A percentile compares a stretch with the other conserved stretches of the same genome.
phyloP scores from a whole-genome alignment of 108 stramenopile genomes.

The Discostella stelligeroides region DNA sequence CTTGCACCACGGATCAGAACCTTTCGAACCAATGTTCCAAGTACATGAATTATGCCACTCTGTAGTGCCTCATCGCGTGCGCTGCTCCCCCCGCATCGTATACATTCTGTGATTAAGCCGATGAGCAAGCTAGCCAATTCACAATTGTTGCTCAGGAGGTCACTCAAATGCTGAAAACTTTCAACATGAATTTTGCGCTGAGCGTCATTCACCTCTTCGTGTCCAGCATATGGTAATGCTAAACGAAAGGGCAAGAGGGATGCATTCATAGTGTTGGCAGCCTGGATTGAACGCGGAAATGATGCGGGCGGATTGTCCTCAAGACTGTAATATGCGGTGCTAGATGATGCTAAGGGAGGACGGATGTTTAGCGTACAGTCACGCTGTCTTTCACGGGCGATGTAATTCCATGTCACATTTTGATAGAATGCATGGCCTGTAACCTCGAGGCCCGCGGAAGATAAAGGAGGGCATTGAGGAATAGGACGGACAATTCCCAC shows the following conservation, averaged over 20 bases:
- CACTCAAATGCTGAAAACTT: slow-evolving; percentile 64
- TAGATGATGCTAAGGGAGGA: slow-evolving; percentile 35
- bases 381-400: slow-evolving; percentile 37
- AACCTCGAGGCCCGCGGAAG: slow-evolving; percentile 46
- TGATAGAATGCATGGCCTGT: slow-evolving; percentile 43
- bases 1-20: slow-evolving; percentile 70
- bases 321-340: not conserved
- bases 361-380: slow-evolving; percentile 36
- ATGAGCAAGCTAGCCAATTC: slow-evolving; percentile 60
- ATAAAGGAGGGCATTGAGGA: slow-evolving; percentile 38
- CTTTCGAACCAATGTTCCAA: slow-evolving; percentile 62
- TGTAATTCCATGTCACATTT: slow-evolving; percentile 37
- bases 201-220: slow-evolving; percentile 45
- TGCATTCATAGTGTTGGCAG: slow-evolving; percentile 33
- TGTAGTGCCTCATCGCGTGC: slow-evolving; percentile 79
- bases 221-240: slow-evolving; percentile 66
- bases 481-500: slow-evolving; percentile 83
- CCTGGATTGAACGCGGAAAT: slow-evolving; percentile 39
- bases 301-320: slow-evolving; percentile 41
- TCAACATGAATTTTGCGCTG: slow-evolving; percentile 53
- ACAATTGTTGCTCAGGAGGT: slow-evolving; percentile 57
- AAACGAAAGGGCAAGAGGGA: slow-evolving; percentile 77
- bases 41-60: slow-evolving; percentile 67
- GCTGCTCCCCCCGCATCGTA: slow-evolving; percentile 69
- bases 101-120: slow-evolving; percentile 50